phyloP scores from a whole-genome alignment of 495 filamentous ascomycete genomes.

The Penicillium angulare region DNA sequence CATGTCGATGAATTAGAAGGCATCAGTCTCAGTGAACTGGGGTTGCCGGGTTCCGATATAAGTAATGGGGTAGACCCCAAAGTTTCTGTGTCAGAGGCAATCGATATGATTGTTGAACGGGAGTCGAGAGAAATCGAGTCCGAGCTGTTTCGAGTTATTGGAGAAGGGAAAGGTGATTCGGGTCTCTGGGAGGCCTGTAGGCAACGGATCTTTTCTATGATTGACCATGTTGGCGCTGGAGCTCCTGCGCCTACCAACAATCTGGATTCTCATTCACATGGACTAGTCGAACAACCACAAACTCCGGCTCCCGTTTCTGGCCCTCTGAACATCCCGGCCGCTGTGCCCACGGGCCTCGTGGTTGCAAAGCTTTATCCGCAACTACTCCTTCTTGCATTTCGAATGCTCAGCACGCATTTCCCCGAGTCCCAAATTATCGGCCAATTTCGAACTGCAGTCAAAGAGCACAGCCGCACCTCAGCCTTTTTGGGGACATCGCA shows the following conservation, averaged over 20 bases:
- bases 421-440: constrained; percentile 59
- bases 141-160: constrained; percentile 26
- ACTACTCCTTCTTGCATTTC: constrained; percentile 61
- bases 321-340: constrained; percentile 28
- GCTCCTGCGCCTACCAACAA: not conserved
- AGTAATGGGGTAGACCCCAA: not conserved
- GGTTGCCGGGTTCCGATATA: not conserved
- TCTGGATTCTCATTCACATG: not conserved
- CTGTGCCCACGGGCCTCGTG: constrained; percentile 49
- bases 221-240: constrained; percentile 37
- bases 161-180: constrained; percentile 56
- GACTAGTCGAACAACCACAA: not conserved
- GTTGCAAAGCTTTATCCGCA: constrained; percentile 66
- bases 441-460: constrained; percentile 66
- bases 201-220: constrained; percentile 64
- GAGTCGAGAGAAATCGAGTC: constrained; percentile 29
- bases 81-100: constrained; percentile 22
- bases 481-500: constrained; percentile 72
- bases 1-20: not conserved
- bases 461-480: constrained; percentile 65
- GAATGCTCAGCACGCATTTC: constrained; percentile 61
- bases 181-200: constrained; percentile 72
- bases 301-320: not conserved
- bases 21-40: not conserved
- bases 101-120: constrained; percentile 27